Evolutionary conservation across 2,329 filamentous ascomycete genomes (phyloP), one percentile per base, ranked within the genome.

Genomic region (Claviceps cyperi): DNA sequence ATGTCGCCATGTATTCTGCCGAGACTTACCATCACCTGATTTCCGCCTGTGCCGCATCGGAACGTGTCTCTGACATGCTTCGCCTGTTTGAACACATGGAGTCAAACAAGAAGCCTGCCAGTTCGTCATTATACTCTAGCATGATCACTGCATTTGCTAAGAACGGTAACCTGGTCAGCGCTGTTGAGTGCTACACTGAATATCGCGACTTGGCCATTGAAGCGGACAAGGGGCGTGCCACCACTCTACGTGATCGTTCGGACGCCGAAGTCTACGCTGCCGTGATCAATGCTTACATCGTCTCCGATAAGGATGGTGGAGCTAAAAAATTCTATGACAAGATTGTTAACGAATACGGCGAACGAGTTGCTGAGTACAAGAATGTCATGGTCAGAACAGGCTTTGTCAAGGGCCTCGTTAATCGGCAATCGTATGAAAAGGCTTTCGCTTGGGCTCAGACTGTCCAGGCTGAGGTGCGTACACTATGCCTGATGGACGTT

Each of bases 131-230:
- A 48, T 97, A 95, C 68, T 85, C 89, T 1, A 78, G 83, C 17
- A 95, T 98, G 86, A 96, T 98, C 64, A 82, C 85, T n/a, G 89
- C 90, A 0, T 97, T 95, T 62, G 87, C 87, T 53, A 77, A 78
- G 41, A 78, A 77, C 11, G 86, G 89, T 47, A 89, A 97, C 62
- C 70, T 97, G 43, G 75, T 82, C 59, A 94, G 86, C 58, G 92
- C 90, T 19, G 86, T 97, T 6, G 89, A 95, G 64, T 89, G 88
- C 67, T 98, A 96, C 69, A 91, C 94, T 56, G 87, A 95, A 67
- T 97, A 97, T 74, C 88, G 88, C 61, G 78, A 80, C 44, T 74
- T 96, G 41, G 90, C 91, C n/a, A 80, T 97, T 48, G 81, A 84
- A 39, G 78, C 92, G 62, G 86, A 96, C 64, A 79, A 76, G 39